A percentile compares a stretch with the other conserved stretches of the same genome.
Conservation (phyloP, 257 asterid genomes). For the Solanum piurae region DNA sequence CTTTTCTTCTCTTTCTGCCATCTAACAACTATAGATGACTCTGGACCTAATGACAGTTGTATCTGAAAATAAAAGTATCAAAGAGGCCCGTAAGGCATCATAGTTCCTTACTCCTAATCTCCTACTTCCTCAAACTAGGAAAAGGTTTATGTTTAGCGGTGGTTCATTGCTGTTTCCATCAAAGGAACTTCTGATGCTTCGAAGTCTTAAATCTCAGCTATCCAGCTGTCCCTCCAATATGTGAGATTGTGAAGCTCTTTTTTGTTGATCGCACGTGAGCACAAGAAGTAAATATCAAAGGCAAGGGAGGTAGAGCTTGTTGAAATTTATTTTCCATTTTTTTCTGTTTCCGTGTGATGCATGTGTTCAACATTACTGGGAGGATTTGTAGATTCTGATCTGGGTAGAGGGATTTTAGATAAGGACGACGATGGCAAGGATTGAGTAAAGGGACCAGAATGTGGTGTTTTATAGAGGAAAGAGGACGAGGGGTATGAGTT, state of each 20-base stretch:
- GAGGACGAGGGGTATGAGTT: neutral
- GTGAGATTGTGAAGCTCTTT: neutral
- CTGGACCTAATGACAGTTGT: slow-evolving; percentile 70
- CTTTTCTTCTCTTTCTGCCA: slow-evolving; percentile 67
- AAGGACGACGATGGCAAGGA: neutral
- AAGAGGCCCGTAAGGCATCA: neutral
- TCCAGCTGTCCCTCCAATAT: neutral
- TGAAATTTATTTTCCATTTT: neutral
- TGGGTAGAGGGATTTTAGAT: neutral
- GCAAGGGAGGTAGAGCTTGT: neutral
- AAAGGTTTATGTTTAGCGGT: neutral
- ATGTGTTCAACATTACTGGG: neutral
- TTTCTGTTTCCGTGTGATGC: neutral
- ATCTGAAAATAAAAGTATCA: slow-evolving; percentile 37
- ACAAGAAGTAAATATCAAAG: neutral
- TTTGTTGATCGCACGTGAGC: neutral
- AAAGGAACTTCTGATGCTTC: neutral
- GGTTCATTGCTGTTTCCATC: neutral
- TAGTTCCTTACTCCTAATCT: neutral
- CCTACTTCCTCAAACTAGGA: neutral
- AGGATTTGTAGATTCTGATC: neutral
- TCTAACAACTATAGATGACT: slow-evolving; percentile 73
- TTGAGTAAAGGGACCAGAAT: neutral
- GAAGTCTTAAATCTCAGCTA: neutral
- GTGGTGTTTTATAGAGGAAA: neutral